Conservation (phyloP, 1,284 basidiomycete genomes). For the Ustilago cynodontis region DNA sequence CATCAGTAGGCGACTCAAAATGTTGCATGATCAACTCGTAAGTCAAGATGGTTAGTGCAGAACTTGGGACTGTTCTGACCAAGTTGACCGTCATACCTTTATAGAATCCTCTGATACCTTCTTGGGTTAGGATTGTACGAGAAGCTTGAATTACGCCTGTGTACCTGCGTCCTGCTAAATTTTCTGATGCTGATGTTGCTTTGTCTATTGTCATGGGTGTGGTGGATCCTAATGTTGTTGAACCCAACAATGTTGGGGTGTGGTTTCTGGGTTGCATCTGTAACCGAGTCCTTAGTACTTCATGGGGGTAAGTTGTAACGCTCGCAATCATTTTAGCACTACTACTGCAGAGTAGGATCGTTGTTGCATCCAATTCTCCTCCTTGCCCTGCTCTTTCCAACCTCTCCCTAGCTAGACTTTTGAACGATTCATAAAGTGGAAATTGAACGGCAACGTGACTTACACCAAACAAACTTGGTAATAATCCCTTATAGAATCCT, state of each 20-base stretch:
- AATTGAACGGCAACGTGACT: conserved; percentile 68
- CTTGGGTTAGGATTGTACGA: conserved; percentile 51
- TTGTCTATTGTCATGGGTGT: too few species aligned
- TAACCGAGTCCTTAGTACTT: conserved; percentile 65
- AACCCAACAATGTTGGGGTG: neutral
- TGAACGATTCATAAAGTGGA: conserved; percentile 68
- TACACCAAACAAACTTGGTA: conserved; percentile 65
- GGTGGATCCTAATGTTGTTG: neutral
- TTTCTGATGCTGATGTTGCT: neutral
- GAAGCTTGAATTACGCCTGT: conserved; percentile 58
- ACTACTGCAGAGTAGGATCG: conserved; percentile 64
- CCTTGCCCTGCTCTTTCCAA: conserved; percentile 30
- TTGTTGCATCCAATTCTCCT: neutral
- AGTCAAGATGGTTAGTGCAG: conserved; percentile 66
- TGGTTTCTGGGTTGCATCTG: conserved; percentile 62
- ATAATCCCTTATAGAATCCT: conserved; percentile 66
- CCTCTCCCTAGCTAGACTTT: conserved; percentile 40
- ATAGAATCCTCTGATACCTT: conserved; percentile 66
- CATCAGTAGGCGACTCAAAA: conserved; percentile 4
- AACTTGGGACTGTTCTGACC: conserved; percentile 65
- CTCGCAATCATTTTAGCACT: conserved; percentile 69
- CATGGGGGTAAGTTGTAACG: conserved; percentile 68
- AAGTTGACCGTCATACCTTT: conserved; percentile 68
- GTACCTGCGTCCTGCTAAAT: conserved; percentile 26
- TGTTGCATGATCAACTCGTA: conserved; percentile 68